Conservation (phyloP, 2,329 filamentous ascomycete genomes). For the Penicillium oxalicum region DNA sequence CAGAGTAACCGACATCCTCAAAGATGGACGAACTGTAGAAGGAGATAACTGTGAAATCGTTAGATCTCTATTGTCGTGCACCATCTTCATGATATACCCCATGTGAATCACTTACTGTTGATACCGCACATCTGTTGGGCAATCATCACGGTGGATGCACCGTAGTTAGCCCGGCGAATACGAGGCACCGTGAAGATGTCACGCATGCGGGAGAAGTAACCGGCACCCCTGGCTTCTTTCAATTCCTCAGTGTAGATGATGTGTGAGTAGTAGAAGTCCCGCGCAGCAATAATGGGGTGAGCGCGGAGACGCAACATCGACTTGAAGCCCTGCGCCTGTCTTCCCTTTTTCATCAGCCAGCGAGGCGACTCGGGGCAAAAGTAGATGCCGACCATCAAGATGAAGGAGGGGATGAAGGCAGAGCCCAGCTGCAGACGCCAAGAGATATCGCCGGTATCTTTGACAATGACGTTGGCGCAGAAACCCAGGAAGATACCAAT, state of each 20-base stretch:
- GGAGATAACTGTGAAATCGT: constrained; percentile 45
- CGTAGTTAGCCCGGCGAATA: constrained; percentile 58
- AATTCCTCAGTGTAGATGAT: constrained; percentile 44
- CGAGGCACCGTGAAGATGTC: constrained; percentile 44
- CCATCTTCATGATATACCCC: no score
- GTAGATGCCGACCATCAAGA: constrained; percentile 36
- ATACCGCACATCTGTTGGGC: constrained; percentile 63
- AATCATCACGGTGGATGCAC: constrained; percentile 73
- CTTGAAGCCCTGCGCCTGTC: constrained; percentile 8
- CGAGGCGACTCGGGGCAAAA: constrained; percentile 26
- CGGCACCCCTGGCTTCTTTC: constrained; percentile 40
- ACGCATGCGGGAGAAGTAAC: constrained; percentile 55
- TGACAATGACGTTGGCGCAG: constrained; percentile 58
- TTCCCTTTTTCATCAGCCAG: constrained; percentile 23
- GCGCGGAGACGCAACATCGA: constrained; percentile 18
- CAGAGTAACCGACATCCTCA: constrained; percentile 48
- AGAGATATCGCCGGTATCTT: constrained; percentile 49
- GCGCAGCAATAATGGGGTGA: constrained; percentile 42
- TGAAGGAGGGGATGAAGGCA: constrained; percentile 58
- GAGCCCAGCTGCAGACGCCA: constrained; percentile 61
- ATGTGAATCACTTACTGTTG: constrained; percentile 17
- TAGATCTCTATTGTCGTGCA: constrained; percentile 23
- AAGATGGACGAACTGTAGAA: constrained; percentile 63
- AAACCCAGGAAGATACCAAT: constrained; percentile 59
- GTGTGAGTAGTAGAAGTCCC: constrained; percentile 58